Evolutionary conservation across 352 stramenopile genomes (phyloP), one percentile per base, ranked within the genome.

Genomic region (Phytophthora hibernalis): DNA sequence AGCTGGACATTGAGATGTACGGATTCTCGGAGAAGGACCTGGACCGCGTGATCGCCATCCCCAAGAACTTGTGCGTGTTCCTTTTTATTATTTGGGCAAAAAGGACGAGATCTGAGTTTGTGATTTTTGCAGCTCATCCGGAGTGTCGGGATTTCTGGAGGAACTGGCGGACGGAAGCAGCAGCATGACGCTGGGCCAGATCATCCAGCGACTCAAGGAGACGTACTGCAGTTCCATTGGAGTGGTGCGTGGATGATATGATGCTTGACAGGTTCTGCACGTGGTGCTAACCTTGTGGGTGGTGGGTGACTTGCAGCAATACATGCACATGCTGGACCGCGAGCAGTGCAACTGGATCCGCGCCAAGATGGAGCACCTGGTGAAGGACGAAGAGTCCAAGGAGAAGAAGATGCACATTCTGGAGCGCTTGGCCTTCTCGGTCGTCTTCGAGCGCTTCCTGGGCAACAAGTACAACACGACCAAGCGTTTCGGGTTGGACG

Each of bases 341-440:
- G 84, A 99, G 37, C 97, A 99, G 80, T 98, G 92, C 80, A 99
- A 99, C 79, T 99, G 97, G 97, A 97, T 99, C 59, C 92, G 97
- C 37, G 78, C 79, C 54, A 95, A 96, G 65, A 76, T 96, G 70
- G 86, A 94, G 66, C 81, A 88, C 56, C 53, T 95, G 9, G 85
- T 93, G 16, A 79, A 90, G 53, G 61, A 70, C 22, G 83, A 90
- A 37, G 83, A 92, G 58, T 77, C 71, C 31, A 95, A 96, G 72
- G 87, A 98, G 54, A 99, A 98, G 73, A 97, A 98, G 76, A 73
- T 98, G 57, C 96, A 99, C 78, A 98, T 99, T 70, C 93, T 98
- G 49, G 97, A 99, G 70, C 89, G 97, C n/a, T 73, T 99, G 15
- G 96, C 95, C 52, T 99, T 98, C 78, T 97, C 97, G 10, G 97